These are phyloP conservation scores for Pochonia chlamydosporia DNA, from an alignment of 2,329 filamentous ascomycete species.

Conservation along the genomic window DNA sequence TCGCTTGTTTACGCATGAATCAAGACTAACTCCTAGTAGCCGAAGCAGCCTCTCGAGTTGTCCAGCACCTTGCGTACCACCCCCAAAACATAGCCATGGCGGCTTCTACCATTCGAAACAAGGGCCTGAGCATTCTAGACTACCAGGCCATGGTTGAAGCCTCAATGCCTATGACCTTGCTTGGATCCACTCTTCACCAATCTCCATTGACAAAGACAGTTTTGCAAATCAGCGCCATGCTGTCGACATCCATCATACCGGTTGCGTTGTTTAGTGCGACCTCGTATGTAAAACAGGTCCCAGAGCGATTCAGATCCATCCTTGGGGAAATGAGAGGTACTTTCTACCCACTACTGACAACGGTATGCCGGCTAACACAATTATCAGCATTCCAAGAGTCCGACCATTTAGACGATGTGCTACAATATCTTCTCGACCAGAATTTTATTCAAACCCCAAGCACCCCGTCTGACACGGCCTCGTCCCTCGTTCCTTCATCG, in stretches of 20 bases:
- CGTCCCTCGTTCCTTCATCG: conserved; percentile 10
- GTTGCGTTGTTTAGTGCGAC: conserved; percentile 13
- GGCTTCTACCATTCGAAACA: conserved; percentile 17
- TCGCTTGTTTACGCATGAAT: background rate
- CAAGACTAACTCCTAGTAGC: conserved; percentile 7
- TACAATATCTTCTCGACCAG: conserved; percentile 19
- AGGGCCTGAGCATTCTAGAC: conserved; percentile 10
- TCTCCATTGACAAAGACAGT: conserved; percentile 17
- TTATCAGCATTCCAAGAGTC: conserved; percentile 13
- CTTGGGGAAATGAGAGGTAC: conserved; percentile 13
- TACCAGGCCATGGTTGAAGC: conserved; percentile 11
- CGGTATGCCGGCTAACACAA: background rate
- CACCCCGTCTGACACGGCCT: conserved; percentile 3
- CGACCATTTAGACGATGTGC: conserved; percentile 14
- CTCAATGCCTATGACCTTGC: conserved; percentile 8
- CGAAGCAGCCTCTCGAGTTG: conserved; percentile 12
- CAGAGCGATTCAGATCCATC: conserved; percentile 10
- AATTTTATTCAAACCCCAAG: conserved; percentile 17
- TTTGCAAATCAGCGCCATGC: conserved; percentile 19
- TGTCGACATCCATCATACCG: conserved; percentile 17
- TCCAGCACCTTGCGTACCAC: conserved; percentile 14
- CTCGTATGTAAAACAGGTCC: conserved; percentile 8
- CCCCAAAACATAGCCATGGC: conserved; percentile 15
- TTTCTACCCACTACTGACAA: background rate
- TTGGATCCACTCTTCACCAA: conserved; percentile 17